Conservation (phyloP, 441 rosid genomes). For the Melianthus villosus region DNA sequence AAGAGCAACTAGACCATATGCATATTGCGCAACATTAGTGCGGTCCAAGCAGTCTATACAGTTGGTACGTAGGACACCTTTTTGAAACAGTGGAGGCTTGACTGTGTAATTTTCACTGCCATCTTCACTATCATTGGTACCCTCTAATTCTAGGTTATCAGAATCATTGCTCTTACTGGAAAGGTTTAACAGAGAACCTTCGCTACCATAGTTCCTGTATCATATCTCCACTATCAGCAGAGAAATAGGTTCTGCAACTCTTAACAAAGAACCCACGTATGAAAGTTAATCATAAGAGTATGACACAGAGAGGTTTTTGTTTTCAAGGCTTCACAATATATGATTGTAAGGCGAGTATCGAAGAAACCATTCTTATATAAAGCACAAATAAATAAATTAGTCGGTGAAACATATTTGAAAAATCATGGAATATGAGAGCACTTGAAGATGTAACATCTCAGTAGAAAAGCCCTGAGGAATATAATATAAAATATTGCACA, state of each 20-base stretch:
- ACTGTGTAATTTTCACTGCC: conserved; percentile 29
- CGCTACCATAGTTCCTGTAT: conserved; percentile 31
- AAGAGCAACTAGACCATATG: conserved; percentile 91
- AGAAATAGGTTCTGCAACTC: background rate
- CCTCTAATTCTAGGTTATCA: conserved; percentile 20
- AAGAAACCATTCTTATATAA: no score
- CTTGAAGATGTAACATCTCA: no score
- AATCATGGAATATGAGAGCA: no score
- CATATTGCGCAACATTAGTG: conserved; percentile 97
- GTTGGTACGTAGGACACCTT: conserved; percentile 86
- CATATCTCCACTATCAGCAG: conserved; percentile 17
- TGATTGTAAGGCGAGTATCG: no score
- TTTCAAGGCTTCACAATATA: no score
- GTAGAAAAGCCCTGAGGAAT: no score
- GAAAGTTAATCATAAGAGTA: no score
- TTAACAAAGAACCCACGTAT: no score
- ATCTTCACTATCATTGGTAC: conserved; percentile 12
- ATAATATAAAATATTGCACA: no score
- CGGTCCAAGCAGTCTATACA: conserved; percentile 98
- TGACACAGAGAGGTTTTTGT: no score
- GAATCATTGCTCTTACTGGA: conserved; percentile 28
- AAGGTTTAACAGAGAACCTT: conserved; percentile 20
- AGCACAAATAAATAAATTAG: no score
- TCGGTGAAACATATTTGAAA: no score
- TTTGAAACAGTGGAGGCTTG: conserved; percentile 51